Evolutionary conservation across 306 rosid species (phyloP).

Genomic region (Glycine soja): DNA sequence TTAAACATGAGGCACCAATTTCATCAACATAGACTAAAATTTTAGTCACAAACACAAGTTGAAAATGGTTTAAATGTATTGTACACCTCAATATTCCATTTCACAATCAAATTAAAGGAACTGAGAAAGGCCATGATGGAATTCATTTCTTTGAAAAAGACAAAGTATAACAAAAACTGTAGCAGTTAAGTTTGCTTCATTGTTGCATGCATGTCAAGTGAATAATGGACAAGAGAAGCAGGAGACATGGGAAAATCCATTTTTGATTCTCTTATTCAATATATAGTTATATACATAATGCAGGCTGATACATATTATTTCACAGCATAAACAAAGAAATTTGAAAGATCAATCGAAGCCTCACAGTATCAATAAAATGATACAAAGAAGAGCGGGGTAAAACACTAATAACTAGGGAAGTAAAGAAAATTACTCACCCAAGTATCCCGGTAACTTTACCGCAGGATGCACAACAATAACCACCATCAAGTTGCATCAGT

Average conservation of each 20-base stretch:
- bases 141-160: conserved; percentile 19
- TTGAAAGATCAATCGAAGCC: conserved; percentile 19
- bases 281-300: neutral
- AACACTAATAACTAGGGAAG: neutral
- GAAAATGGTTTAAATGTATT: conserved; percentile 14
- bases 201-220: conserved; percentile 10
- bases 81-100: conserved; percentile 9
- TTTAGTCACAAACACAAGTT: conserved; percentile 35
- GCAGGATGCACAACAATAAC: conserved; percentile 98
- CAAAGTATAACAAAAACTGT: conserved; percentile 22
- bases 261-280: conserved; percentile 10
- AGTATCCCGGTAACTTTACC: conserved; percentile 98
- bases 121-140: conserved; percentile 18
- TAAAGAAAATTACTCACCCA: conserved; percentile 71
- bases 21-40: conserved; percentile 41
- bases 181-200: conserved; percentile 5
- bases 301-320: conserved; percentile 14
- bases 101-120: conserved; percentile 30
- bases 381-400: neutral
- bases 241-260: neutral
- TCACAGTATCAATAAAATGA: neutral
- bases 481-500: conserved; percentile 97
- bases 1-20: conserved; percentile 43
- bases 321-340: conserved; percentile 32
- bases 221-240: neutral